Evolutionary conservation across 176 grass and related monocot species (phyloP), one percentile per base, ranked within the genome.

Genomic region (Phoenix dactylifera): DNA sequence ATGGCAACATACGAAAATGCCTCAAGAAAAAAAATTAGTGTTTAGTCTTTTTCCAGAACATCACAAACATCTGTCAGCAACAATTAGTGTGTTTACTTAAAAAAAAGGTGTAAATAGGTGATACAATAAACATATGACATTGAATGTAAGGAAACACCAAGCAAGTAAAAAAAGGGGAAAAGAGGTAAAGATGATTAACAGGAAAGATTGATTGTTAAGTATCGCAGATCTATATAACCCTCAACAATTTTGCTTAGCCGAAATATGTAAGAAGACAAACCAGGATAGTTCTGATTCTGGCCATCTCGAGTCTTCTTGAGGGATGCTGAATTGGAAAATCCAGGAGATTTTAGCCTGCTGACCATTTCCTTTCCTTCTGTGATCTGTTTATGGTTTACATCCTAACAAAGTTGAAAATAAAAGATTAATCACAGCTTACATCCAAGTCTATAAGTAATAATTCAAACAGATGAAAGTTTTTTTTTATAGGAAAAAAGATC

Each of bases 291-390:
- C n/a, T 81, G 70, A 70, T 92, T 67, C 48, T 74, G 68, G 74
- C 51, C 49, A 73, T 79, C 71, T 71, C 17, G 65, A 63, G 88
- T 53, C 69, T 84, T 93, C 81, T 89, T 86, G 16, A 86, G 74
- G 28, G 50, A 65, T 69, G 71, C 50, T 20, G 64, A 57, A 65
- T 35, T 71, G 54, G 64, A 73, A 35, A 71, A 66, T 23, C 64
- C 57, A 64, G 78, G 51, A 55, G 51, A 26, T 51, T 74, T 70
- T 25, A 49, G 65, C 64, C 65, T 70, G 72, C 24, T 79, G 25
- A 25, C 50, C 22, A 50, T 65, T 55, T 64, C 59, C 22, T 75
- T 74, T 64, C 51, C 72, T 68, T 60, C 30, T 39, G 15, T 58
- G 69, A 64, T 59, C 9, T 44, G 35, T 44, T 76, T 58, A 26